A percentile compares a stretch with the other conserved stretches of the same genome.
phyloP scores from a whole-genome alignment of 495 filamentous ascomycete species.

The Aspergillus sclerotiicarbonarius region DNA sequence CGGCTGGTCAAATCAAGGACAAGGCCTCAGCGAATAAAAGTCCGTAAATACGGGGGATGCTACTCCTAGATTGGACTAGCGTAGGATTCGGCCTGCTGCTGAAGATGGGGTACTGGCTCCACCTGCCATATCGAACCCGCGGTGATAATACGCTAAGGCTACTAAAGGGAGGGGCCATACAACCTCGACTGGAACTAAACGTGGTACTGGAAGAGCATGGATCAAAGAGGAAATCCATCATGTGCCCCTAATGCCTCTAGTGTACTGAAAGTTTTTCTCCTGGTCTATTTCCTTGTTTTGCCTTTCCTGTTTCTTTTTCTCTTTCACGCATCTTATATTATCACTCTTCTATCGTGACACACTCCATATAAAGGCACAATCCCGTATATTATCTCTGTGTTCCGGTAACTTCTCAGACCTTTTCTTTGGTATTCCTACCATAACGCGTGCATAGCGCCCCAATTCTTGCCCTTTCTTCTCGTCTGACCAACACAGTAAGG shows the following conservation, averaged over 20 bases:
- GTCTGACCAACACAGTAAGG: no score
- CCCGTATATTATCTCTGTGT: no score
- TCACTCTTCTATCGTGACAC: no score
- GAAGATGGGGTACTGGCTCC: constrained; percentile 1
- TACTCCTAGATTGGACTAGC: neutral
- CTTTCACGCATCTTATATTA: no score
- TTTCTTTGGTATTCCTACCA: neutral
- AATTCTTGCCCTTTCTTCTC: neutral
- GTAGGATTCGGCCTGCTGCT: neutral
- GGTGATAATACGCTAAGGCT: constrained; percentile 3
- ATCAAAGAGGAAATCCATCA: neutral
- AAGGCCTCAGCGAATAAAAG: neutral
- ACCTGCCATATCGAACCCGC: neutral
- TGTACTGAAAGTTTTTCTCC: neutral
- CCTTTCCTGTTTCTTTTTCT: no score
- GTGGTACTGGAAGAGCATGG: neutral
- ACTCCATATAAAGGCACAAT: no score
- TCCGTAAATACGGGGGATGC: neutral
- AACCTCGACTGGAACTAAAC: constrained; percentile 1
- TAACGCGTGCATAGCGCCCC: neutral
- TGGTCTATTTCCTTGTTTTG: neutral
- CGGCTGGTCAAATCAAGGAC: neutral
- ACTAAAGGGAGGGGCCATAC: constrained; percentile 2
- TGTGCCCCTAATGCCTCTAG: neutral
- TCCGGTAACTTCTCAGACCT: neutral